Percentiles rank a stretch among this genome's conserved stretches.
phyloP scores from a whole-genome alignment of 108 stramenopile genomes.

The Fragilariopsis cylindrus region DNA sequence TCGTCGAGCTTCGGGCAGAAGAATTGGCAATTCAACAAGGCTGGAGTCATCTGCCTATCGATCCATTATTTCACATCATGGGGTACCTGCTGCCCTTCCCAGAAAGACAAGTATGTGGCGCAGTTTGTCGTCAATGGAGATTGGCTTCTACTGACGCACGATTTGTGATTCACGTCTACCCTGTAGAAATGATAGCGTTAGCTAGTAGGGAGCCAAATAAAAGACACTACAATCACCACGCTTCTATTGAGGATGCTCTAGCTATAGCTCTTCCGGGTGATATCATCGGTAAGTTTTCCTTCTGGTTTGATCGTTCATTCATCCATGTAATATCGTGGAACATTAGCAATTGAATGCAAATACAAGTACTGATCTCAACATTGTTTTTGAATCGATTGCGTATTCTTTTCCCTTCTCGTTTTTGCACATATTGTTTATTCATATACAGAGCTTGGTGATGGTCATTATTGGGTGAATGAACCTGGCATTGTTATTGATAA shows the following conservation, averaged over 20 bases:
- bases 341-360: neutral
- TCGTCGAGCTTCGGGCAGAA: slow-evolving; percentile 67
- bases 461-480: slow-evolving; percentile 84
- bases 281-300: slow-evolving; percentile 56
- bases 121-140: slow-evolving; percentile 70
- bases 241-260: slow-evolving; percentile 71
- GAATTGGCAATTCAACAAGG: slow-evolving; percentile 43
- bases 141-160: slow-evolving; percentile 63
- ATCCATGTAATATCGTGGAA: neutral
- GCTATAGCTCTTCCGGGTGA: slow-evolving; percentile 73
- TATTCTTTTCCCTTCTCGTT: slow-evolving; percentile 8
- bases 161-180: slow-evolving; percentile 82
- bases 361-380: no score
- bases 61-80: slow-evolving; percentile 67
- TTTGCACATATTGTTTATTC: neutral
- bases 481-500: slow-evolving; percentile 55
- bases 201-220: slow-evolving; percentile 52
- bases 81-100: slow-evolving; percentile 66
- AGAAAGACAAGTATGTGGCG: slow-evolving; percentile 56
- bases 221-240: slow-evolving; percentile 68
- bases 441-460: slow-evolving; percentile 68
- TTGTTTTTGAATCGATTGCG: no score
- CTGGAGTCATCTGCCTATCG: slow-evolving; percentile 66
- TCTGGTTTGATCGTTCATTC: neutral
- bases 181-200: slow-evolving; percentile 78